Evolutionary conservation across 2,329 filamentous ascomycete genomes (phyloP).

Genomic region (Alternaria sp.): DNA sequence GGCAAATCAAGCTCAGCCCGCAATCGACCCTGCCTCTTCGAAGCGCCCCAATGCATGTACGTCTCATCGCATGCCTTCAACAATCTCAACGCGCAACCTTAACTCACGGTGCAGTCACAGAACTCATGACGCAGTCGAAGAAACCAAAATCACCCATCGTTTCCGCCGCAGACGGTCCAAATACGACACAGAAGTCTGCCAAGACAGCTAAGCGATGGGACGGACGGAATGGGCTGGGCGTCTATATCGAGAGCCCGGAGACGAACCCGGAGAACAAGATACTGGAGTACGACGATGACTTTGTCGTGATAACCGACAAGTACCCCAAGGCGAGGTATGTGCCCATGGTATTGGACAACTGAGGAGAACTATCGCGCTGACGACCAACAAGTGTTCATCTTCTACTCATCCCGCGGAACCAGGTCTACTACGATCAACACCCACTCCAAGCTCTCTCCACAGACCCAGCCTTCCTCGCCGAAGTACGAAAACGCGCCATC

Average conservation of each 20-base stretch:
- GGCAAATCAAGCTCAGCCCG: constrained; percentile 5
- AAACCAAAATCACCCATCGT: constrained; percentile 38
- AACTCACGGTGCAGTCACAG: constrained; percentile 51
- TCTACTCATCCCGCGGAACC: constrained; percentile 81
- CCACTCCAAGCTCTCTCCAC: constrained; percentile 76
- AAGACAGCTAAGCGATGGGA: constrained; percentile 31
- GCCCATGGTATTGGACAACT: background rate
- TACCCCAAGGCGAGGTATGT: constrained; percentile 72
- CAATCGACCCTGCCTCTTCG: constrained; percentile 4
- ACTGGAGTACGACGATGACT: constrained; percentile 70
- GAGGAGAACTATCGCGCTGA: background rate
- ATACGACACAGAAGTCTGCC: constrained; percentile 21
- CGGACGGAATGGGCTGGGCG: constrained; percentile 66
- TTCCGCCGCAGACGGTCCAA: constrained; percentile 6
- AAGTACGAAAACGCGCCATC: constrained; percentile 66
- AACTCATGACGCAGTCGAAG: constrained; percentile 54
- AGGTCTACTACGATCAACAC: constrained; percentile 66
- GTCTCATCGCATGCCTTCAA: background rate
- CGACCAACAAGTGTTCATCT: constrained; percentile 71
- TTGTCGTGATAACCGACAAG: constrained; percentile 79
- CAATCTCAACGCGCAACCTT: constrained; percentile 3
- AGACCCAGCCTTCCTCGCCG: constrained; percentile 70
- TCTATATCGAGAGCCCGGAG: constrained; percentile 70
- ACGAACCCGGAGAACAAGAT: constrained; percentile 65
- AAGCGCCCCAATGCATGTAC: constrained; percentile 50